Evolutionary conservation across 176 grass and related monocot species (phyloP), one percentile per base, ranked within the genome.

Genomic region (Urochloa ruziziensis): DNA sequence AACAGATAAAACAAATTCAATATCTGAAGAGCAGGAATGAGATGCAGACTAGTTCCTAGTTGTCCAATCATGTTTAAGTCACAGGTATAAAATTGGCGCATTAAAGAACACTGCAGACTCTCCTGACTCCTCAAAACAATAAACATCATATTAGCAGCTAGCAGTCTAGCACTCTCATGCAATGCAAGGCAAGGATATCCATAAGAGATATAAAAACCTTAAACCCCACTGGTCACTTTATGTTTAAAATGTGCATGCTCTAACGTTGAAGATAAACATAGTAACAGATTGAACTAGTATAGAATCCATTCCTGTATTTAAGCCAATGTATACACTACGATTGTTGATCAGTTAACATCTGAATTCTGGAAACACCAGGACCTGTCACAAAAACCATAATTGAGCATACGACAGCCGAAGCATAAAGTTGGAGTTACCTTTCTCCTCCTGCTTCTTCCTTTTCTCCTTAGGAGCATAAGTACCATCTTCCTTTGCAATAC

Each of bases 381-480:
- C 1, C 23, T 44, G 53, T 28, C 21, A 53, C 30, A 34, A 32
- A 75, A 18, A 67, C 36, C 59, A 52, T 10, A 53, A 67, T 35
- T 14, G 23, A 53, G 53, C 40, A 64, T 37, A 42, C 19, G 21
- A 52, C 47, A 48, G 13, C 61, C 67, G 14, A 74, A 81, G 60
- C 61, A 60, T 82, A 27, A 3, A 79, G 62, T n/a, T 21, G 65
- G 36, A 65, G 60, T 79, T 84, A 95, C 96, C 93, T 94, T 99
- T 96, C 69, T 99, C 91, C 79, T 99, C 96, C 87, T 96, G 91
- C 69, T 94, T 99, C 87, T 92, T 99, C 78, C 86, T 99, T 89
- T 96, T 99, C 69, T 99, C 96, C 84, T 86, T 87, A 58, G 91
- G 94, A 68, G 89, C 89, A 73, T 77, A 96, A 77, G 96, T 89